phyloP scores from a whole-genome alignment of 495 filamentous ascomycete genomes.

The Pyrenopolyporus hunteri region DNA sequence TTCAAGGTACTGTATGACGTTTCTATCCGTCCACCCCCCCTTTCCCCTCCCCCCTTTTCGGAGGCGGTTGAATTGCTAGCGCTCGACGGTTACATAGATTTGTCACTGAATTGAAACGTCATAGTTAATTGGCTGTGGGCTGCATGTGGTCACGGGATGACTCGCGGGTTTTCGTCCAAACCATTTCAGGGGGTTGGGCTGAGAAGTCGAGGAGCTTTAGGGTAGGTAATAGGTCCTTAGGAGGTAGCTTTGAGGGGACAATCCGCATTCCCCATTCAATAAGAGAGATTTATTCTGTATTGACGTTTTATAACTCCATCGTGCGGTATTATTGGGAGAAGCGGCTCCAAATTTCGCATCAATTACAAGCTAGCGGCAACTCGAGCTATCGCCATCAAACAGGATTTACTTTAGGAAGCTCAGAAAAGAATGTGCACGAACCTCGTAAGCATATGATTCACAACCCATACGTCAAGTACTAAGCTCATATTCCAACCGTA shows the following conservation, averaged over 20 bases:
- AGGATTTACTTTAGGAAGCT: too few species aligned
- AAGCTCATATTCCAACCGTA: too few species aligned
- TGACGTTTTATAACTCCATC: too few species aligned
- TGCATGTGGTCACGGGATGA: neutral
- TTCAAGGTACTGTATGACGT: conserved; percentile 4
- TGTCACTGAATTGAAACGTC: neutral
- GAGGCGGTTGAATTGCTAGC: neutral
- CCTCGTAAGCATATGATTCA: neutral
- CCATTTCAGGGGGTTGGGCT: neutral
- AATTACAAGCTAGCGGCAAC: too few species aligned
- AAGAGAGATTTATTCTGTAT: too few species aligned
- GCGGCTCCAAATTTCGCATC: too few species aligned
- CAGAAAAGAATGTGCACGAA: neutral
- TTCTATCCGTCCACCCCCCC: neutral
- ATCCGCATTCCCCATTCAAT: neutral
- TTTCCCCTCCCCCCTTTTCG: neutral
- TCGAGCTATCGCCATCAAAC: too few species aligned
- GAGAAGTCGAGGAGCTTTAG: neutral
- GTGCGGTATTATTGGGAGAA: too few species aligned
- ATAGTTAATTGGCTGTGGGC: neutral
- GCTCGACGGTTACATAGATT: neutral
- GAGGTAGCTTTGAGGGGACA: too few species aligned
- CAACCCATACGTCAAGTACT: neutral
- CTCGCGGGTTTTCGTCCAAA: neutral
- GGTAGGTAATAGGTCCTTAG: neutral